Conservation (phyloP, 768 basidiomycete genomes). For the Dictyophora rubrovolvata region DNA sequence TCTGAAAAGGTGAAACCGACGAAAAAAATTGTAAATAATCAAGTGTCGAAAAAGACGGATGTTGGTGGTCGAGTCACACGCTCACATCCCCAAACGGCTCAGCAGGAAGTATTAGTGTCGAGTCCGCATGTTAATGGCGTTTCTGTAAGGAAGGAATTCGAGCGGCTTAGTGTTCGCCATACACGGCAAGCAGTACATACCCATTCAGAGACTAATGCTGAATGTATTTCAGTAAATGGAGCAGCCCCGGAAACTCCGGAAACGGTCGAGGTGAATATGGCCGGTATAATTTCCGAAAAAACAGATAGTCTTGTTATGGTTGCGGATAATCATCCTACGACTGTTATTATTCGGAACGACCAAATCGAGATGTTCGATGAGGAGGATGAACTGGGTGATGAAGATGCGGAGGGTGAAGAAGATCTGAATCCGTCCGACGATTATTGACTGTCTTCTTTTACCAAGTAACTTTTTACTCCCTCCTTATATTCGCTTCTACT, state of each 20-base stretch:
- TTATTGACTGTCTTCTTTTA: background rate
- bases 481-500: background rate
- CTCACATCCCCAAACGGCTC: background rate
- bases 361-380: background rate
- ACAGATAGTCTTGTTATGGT: background rate
- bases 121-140: background rate
- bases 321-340: background rate
- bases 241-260: background rate
- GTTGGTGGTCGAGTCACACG: background rate
- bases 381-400: slow-evolving; percentile 14
- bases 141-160: background rate
- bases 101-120: background rate
- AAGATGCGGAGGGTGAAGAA: slow-evolving; percentile 19
- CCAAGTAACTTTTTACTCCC: background rate
- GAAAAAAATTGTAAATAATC: background rate
- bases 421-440: slow-evolving; percentile 10
- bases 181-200: background rate
- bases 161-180: background rate
- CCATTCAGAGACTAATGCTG: background rate
- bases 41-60: background rate
- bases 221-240: background rate
- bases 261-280: background rate
- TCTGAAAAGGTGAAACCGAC: background rate
- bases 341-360: background rate
- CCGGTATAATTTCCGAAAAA: background rate